These are phyloP conservation scores for Trametes cubensis DNA, from an alignment of 768 basidiomycete species.

Conservation along the genomic window DNA sequence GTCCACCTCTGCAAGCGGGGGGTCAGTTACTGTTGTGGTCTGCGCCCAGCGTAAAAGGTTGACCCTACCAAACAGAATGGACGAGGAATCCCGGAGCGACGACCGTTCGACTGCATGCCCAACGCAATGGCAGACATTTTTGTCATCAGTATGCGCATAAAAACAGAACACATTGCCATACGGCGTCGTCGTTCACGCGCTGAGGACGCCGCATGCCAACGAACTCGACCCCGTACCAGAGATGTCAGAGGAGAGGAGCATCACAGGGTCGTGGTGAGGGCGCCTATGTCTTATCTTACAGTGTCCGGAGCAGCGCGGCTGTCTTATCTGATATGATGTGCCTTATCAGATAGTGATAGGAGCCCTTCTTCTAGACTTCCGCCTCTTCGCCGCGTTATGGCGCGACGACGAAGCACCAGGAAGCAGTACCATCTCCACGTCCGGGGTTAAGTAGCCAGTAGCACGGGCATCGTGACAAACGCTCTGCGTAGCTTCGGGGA, in stretches of 20 bases:
- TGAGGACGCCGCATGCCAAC: too few relatives aligned
- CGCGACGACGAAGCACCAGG: not conserved
- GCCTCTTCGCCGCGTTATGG: not conserved
- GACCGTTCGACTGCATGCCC: too few relatives aligned
- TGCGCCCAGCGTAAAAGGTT: too few relatives aligned
- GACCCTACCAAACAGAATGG: too few relatives aligned
- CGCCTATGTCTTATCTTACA: constrained; percentile 4
- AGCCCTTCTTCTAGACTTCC: not conserved
- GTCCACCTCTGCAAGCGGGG: too few relatives aligned
- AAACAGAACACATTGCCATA: not conserved
- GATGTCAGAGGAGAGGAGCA: not conserved
- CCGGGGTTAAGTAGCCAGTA: not conserved
- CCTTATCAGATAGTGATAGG: constrained; percentile 9
- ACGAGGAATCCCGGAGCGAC: too few relatives aligned
- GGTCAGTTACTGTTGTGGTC: too few relatives aligned
- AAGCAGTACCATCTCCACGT: not conserved
- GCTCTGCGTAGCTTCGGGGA: too few relatives aligned
- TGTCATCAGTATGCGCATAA: too few relatives aligned
- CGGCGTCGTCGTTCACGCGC: not conserved
- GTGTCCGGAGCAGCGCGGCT: not conserved
- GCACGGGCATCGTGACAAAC: not conserved
- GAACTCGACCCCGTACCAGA: not conserved
- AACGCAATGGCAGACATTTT: too few relatives aligned
- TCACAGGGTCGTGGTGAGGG: constrained; percentile 4
- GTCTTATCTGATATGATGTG: constrained; percentile 8